Evolutionary conservation across 352 stramenopile genomes (phyloP).

Genomic region (Phytopythium delawarense): DNA sequence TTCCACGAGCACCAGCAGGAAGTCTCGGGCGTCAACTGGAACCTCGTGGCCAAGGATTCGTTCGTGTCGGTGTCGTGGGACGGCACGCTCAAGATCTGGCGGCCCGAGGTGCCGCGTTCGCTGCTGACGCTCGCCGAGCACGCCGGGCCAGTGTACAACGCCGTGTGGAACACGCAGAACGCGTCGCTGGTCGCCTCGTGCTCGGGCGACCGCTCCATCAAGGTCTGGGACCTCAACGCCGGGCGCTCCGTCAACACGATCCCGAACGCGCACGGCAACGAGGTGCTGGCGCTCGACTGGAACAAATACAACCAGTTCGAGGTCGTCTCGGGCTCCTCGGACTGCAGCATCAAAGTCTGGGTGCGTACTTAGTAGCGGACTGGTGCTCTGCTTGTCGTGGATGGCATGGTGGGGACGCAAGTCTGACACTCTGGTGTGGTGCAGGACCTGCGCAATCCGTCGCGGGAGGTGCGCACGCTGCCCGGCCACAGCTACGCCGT

Average conservation of each 20-base stretch:
- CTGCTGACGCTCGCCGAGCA: slow-evolving; percentile 78
- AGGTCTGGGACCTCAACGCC: slow-evolving; percentile 78
- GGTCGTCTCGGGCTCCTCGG: slow-evolving; percentile 81
- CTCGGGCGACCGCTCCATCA: slow-evolving; percentile 69
- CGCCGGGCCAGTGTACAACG: slow-evolving; percentile 76
- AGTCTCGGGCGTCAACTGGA: slow-evolving; percentile 89
- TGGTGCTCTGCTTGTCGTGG: no score
- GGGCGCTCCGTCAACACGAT: slow-evolving; percentile 55
- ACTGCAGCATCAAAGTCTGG: slow-evolving; percentile 85
- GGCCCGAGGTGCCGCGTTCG: slow-evolving; percentile 63
- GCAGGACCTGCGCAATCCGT: slow-evolving; percentile 77
- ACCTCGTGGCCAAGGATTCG: slow-evolving; percentile 80
- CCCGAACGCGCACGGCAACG: slow-evolving; percentile 58
- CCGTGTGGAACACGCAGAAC: slow-evolving; percentile 82
- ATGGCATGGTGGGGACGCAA: no score
- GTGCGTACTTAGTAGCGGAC: slow-evolving; percentile 22
- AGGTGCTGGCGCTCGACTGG: slow-evolving; percentile 88
- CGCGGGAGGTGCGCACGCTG: slow-evolving; percentile 60
- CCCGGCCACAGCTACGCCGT: slow-evolving; percentile 82
- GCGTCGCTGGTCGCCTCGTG: slow-evolving; percentile 65
- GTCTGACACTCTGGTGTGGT: no score
- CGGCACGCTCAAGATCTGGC: slow-evolving; percentile 84
- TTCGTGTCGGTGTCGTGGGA: slow-evolving; percentile 89
- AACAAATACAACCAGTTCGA: slow-evolving; percentile 92
- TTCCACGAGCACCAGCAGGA: slow-evolving; percentile 87